Conservation (phyloP, 768 basidiomycete genomes). For the Tephrocybe sp. region DNA sequence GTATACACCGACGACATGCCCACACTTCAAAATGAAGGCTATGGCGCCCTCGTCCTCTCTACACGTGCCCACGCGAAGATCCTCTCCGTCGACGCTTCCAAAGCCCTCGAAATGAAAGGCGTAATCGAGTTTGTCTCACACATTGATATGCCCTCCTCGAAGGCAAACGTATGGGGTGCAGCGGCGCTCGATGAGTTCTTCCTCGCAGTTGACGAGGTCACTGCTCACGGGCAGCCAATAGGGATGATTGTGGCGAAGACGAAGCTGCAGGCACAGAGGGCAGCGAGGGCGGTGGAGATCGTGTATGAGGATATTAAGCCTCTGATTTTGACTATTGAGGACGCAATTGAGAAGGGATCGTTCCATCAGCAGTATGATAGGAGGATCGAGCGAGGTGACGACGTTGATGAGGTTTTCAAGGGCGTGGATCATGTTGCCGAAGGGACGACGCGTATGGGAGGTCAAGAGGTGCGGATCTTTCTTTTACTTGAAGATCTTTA, state of each 20-base stretch:
- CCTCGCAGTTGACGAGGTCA: constrained; percentile 15
- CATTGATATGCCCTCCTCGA: constrained; percentile 12
- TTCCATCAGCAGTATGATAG: constrained; percentile 14
- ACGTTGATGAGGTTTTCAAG: constrained; percentile 7
- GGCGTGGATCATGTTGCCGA: constrained; percentile 8
- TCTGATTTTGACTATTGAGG: constrained; percentile 16
- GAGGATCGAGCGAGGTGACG: constrained; percentile 12
- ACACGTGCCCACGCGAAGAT: constrained; percentile 14
- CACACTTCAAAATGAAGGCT: constrained; percentile 9
- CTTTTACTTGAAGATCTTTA: not conserved
- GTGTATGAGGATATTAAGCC: constrained; percentile 12
- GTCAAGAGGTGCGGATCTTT: constrained; percentile 12
- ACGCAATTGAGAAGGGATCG: constrained; percentile 12
- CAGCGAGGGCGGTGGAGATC: constrained; percentile 10
- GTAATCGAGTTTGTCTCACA: constrained; percentile 13
- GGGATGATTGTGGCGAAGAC: constrained; percentile 16
- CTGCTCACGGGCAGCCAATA: constrained; percentile 13
- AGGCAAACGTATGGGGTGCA: constrained; percentile 16
- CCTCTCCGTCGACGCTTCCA: constrained; percentile 12
- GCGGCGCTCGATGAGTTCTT: constrained; percentile 15
- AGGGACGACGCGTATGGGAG: constrained; percentile 15
- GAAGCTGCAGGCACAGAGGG: constrained; percentile 14
- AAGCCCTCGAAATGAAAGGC: constrained; percentile 14
- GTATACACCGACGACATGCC: constrained; percentile 18
- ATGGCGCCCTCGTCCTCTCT: constrained; percentile 16